phyloP scores from a whole-genome alignment of 1,139 yeast genomes.

The Geotrichum restrictum region DNA sequence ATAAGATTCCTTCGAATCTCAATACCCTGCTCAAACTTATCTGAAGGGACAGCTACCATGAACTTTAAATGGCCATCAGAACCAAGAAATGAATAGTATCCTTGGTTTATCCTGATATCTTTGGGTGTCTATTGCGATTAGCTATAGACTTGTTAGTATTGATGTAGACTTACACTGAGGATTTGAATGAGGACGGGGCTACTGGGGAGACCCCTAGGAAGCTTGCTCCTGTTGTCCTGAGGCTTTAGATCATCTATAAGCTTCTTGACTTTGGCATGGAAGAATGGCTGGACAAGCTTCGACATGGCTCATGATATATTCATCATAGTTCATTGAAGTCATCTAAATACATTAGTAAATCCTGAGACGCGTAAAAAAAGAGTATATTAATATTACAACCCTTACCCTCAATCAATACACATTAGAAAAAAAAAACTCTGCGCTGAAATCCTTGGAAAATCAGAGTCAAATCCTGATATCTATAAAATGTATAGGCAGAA shows the following conservation, averaged over 20 bases:
- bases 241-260: neutral
- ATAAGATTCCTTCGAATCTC: neutral
- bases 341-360: no score
- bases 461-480: neutral
- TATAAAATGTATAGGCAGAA: conserved; percentile 13
- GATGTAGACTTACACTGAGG: conserved; percentile 17
- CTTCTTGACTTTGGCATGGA: conserved; percentile 3
- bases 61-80: conserved; percentile 12
- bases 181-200: conserved; percentile 14
- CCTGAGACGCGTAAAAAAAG: neutral
- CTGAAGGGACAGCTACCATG: conserved; percentile 7
- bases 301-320: conserved; percentile 9
- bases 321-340: neutral
- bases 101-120: conserved; percentile 5
- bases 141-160: neutral
- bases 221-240: neutral
- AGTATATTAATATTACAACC: neutral
- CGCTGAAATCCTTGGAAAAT: no score
- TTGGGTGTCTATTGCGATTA: conserved; percentile 9
- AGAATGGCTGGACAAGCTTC: conserved; percentile 10
- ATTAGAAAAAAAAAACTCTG: neutral
- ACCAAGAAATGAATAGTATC: conserved; percentile 13
- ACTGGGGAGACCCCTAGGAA: conserved; percentile 4
- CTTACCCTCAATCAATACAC: neutral
- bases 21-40: conserved; percentile 2